Percentiles rank a stretch among this genome's conserved stretches.
Evolutionary conservation across 192 early-diverging fungal species (phyloP).

Genomic region (Backusella morwellensis): DNA sequence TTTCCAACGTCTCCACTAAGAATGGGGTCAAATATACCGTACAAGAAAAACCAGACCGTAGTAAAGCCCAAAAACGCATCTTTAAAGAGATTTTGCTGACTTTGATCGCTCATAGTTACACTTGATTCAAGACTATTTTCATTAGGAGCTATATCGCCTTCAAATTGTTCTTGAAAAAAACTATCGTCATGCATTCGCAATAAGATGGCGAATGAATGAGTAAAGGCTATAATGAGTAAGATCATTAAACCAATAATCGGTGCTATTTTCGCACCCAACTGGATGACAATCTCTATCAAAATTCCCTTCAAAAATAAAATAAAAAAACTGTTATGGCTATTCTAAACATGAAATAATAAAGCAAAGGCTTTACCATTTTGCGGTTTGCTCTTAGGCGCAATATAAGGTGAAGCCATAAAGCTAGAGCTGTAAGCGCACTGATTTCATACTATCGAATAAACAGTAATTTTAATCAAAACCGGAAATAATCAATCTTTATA

Average conservation of each 20-base stretch:
- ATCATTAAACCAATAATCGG: neutral
- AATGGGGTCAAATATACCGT: constrained; percentile 6
- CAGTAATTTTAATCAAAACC: neutral
- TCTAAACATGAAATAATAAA: neutral
- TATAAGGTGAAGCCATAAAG: constrained; percentile 9
- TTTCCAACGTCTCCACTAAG: neutral
- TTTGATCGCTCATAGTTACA: neutral
- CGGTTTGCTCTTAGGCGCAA: neutral
- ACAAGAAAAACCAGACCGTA: neutral
- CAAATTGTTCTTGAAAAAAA: neutral
- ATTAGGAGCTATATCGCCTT: neutral
- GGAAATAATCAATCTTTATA: neutral
- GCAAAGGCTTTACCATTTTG: neutral
- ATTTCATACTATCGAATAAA: neutral
- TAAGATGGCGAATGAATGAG: constrained; percentile 6
- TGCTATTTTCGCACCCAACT: neutral
- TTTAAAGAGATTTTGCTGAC: neutral
- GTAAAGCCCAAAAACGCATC: neutral
- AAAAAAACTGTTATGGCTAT: neutral
- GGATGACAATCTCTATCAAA: neutral
- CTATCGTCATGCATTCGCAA: neutral
- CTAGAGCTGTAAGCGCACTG: neutral
- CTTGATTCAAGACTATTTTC: neutral
- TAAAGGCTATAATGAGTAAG: neutral
- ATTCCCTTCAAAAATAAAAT: neutral